phyloP scores from a whole-genome alignment of 140 eudicot species.

The Stevia rebaudiana region DNA sequence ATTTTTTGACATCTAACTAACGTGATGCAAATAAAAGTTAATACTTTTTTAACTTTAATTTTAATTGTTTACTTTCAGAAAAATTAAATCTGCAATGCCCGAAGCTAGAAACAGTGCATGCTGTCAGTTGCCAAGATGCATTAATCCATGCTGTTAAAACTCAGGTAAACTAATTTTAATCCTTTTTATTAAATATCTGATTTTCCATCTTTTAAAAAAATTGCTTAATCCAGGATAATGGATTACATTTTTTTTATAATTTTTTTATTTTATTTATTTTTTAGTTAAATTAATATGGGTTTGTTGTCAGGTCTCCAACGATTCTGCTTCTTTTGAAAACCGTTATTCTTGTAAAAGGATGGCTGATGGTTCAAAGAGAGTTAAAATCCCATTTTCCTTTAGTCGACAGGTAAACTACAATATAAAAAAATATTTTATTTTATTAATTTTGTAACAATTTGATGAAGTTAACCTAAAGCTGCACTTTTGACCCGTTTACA shows the following conservation, averaged over 20 bases:
- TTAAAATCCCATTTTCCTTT: slow-evolving; percentile 54
- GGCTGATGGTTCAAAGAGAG: slow-evolving; percentile 93
- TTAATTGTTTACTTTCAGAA: slow-evolving; percentile 35
- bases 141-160: slow-evolving; percentile 54
- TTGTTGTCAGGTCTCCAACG: slow-evolving; percentile 41
- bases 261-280: not conserved
- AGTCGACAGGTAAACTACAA: slow-evolving; percentile 51
- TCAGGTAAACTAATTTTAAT: slow-evolving; percentile 48
- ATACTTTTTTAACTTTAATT: not conserved
- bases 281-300: not conserved
- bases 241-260: not conserved
- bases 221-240: not conserved
- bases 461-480: too few relatives aligned
- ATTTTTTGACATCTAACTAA: not conserved
- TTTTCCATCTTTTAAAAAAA: not conserved
- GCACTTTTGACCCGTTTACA: too few relatives aligned
- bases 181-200: not conserved
- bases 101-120: slow-evolving; percentile 72
- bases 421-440: not conserved
- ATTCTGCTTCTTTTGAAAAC: slow-evolving; percentile 37
- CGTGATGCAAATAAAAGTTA: not conserved
- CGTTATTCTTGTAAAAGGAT: slow-evolving; percentile 53
- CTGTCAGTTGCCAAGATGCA: slow-evolving; percentile 57
- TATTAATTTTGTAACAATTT: not conserved
- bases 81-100: slow-evolving; percentile 80